Percentiles rank a stretch among this genome's conserved stretches.
These are phyloP conservation scores for Globisporangium cylindrosporum DNA, from an alignment of 352 stramenopile species.

Conservation along the genomic window DNA sequence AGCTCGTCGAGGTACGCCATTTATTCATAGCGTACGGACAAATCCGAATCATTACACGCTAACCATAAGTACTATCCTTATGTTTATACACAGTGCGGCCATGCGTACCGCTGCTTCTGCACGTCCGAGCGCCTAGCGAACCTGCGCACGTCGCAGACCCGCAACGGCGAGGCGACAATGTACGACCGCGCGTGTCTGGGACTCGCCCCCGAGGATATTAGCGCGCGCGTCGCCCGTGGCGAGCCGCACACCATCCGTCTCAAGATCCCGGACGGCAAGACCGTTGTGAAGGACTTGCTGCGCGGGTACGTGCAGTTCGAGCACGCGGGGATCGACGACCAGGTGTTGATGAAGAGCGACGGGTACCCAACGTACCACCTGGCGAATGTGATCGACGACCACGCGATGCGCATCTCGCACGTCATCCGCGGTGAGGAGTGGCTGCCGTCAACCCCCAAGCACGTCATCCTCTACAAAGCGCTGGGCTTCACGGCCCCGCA, in stretches of 20 bases:
- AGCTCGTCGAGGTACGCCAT: conserved; percentile 71
- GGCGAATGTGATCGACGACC: conserved; percentile 95
- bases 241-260: conserved; percentile 93
- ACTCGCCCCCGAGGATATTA: conserved; percentile 86
- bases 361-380: conserved; percentile 93
- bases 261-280: conserved; percentile 91
- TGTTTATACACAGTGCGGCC: conserved; percentile 48
- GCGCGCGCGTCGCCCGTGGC: conserved; percentile 81
- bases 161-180: conserved; percentile 91
- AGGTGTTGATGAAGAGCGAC: conserved; percentile 93
- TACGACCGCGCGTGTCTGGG: conserved; percentile 97
- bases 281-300: conserved; percentile 95
- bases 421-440: conserved; percentile 97
- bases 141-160: conserved; percentile 86
- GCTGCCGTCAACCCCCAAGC: conserved; percentile 90
- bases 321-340: conserved; percentile 87
- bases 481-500: conserved; percentile 74
- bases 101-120: conserved; percentile 98
- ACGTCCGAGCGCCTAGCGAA: conserved; percentile 93
- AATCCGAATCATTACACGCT: background rate
- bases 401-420: conserved; percentile 96
- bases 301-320: conserved; percentile 93
- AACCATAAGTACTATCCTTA: background rate
- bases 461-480: conserved; percentile 89
- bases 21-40: background rate